Evolutionary conservation across 2,329 filamentous ascomycete genomes (phyloP), one percentile per base, ranked within the genome.

Genomic region (Metarhizium brunneum): DNA sequence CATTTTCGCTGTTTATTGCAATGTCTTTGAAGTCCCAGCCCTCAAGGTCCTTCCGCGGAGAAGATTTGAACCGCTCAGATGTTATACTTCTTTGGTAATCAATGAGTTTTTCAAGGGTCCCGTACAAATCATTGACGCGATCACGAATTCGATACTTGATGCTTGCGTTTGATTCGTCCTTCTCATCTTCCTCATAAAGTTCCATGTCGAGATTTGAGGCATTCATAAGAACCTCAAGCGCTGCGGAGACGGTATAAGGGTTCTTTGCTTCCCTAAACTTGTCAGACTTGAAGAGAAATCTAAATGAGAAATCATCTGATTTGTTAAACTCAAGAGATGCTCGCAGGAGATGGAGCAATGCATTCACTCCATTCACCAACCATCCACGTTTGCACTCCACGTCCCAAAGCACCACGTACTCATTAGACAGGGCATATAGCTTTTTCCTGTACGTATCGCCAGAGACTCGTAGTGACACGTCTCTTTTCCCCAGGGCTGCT

Each of bases 1-100:
- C 57, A 48, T 63, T 61, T 10, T 51, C 29, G 4, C 45, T 43
- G 8, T 47, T 60, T 25, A 1, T 25, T 2, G 59, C 60, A 2
- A 68, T 11, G n/a, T 68, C 64, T 0, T 47, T 55, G 54, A 68
- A 68, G 47, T 67, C 64, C 64, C 65, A 68, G 2, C 65, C 65
- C 43, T 67, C 64, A n/a, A 68, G 60, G 16, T 63, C 52, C 16
- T 56, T 58, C n/a, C 61, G 55, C 6, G 55, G 43, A 18, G 10
- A 38, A 11, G 36, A 11, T 4, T 38, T 38, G 36, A 38, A 1
- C 8, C 14, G 36, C 8, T 38, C 10, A 2, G 1, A 1, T 38
- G 36, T 25, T 25, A 25, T 25, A 25, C 25, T 25, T 25, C 25
- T 25, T 25, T 25, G 25, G 25, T 25, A 25, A 25, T 25, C 25